phyloP scores from a whole-genome alignment of 768 basidiomycete species.

The Auricularia cornea region DNA sequence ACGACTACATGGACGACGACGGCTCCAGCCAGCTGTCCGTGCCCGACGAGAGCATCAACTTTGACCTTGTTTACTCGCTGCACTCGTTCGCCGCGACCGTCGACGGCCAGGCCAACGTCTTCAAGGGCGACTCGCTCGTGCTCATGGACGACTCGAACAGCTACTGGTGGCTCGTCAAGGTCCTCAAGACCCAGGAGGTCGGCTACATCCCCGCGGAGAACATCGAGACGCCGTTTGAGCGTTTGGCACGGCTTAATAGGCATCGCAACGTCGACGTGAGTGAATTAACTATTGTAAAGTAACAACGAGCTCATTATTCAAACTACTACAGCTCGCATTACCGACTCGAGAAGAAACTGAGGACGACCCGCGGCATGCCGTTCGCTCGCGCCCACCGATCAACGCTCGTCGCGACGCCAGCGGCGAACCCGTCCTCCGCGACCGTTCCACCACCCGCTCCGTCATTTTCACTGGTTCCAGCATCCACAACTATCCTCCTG shows the following conservation, averaged over 20 bases:
- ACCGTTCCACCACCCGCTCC: slow-evolving; percentile 11
- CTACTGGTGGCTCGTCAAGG: slow-evolving; percentile 99
- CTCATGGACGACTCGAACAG: slow-evolving; percentile 98
- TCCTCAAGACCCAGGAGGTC: slow-evolving; percentile 96
- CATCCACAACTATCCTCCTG: slow-evolving; percentile 70
- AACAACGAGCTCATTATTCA: slow-evolving; percentile 22
- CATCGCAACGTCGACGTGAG: slow-evolving; percentile 94
- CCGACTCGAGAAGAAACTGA: background rate
- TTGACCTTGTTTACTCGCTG: slow-evolving; percentile 85
- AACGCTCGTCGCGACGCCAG: background rate
- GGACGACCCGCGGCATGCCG: background rate
- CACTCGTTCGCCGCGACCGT: slow-evolving; percentile 97
- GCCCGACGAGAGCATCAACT: slow-evolving; percentile 88
- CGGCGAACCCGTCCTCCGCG: background rate
- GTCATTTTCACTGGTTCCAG: slow-evolving; percentile 69
- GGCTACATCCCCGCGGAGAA: slow-evolving; percentile 99
- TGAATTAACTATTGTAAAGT: slow-evolving; percentile 6
- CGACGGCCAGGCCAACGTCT: slow-evolving; percentile 96
- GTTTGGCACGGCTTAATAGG: slow-evolving; percentile 91
- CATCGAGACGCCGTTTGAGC: slow-evolving; percentile 96
- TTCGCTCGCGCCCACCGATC: background rate
- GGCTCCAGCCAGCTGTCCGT: slow-evolving; percentile 77
- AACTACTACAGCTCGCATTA: background rate
- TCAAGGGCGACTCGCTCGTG: slow-evolving; percentile 94
- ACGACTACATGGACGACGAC: slow-evolving; percentile 57